Base-by-base conservation (phyloP, 148 eudicot genomes). In the Persicaria tinctoria region DNA sequence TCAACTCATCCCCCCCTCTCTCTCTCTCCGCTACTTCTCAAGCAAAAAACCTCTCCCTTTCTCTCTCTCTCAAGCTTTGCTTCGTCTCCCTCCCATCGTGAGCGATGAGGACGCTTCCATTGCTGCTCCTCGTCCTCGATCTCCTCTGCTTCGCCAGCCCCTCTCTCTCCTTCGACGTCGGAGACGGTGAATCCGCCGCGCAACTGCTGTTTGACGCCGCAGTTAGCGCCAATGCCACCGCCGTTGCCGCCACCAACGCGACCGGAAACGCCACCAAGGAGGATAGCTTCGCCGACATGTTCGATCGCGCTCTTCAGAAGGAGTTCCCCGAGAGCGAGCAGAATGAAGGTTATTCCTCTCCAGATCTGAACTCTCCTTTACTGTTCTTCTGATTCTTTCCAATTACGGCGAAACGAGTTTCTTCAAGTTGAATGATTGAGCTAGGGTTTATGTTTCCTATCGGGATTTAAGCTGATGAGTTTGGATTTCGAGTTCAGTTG, bases 221-320 rank as follows among this genome's bases (percentile, higher is more conserved):
- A 3, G 14, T 66, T 14, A 13, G 2, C 48, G 47, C 70, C 47
- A 82, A 82, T 73, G 79, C 38, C 48, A 68, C 72, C 20, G 78
- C 74, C 20, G 78, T 48, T 53, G 50, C 57, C 51, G 74, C 62
- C 54, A 27, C 80, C 11, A 72, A 66, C 70, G 47, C 70, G 6
- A 66, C 70, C 48, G 70, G 71, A 44, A 70, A 64, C 73, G 75
- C 70, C 41, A 75, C 74, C 74, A 85, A 87, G 78, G 93, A 87
- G 44, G 84, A 81, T 18, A 94, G 96, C 76, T 90, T 94, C 12
- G 97, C 98, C 54, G 96, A 86, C 51, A 92, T 94, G 87, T 89
- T 94, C 80, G 98, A 92, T 90, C 97, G 98, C 12, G 98, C 98
- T 8, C 82, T 94, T 13, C 89, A 90, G 82, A 92, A 92, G 59